Evolutionary conservation across 768 basidiomycete genomes (phyloP).

Genomic region (Cyathus striatus): DNA sequence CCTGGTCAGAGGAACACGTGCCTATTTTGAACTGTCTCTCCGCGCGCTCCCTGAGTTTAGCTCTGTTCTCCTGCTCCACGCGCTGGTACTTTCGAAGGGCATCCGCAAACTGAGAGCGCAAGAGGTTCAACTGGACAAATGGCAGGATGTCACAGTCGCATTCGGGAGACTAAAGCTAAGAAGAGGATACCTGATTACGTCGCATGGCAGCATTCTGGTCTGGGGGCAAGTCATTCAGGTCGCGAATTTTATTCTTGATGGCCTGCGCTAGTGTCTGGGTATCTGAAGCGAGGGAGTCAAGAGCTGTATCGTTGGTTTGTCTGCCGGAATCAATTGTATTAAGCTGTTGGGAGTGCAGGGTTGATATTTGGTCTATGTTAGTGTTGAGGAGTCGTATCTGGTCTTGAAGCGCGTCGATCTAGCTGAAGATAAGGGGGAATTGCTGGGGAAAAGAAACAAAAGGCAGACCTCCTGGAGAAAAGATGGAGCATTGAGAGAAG

Average conservation of each 20-base stretch:
- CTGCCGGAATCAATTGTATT: constrained; percentile 26
- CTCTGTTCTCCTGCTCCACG: constrained; percentile 67
- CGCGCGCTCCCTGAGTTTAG: constrained; percentile 59
- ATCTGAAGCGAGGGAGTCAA: constrained; percentile 55
- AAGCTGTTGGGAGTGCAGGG: constrained; percentile 31
- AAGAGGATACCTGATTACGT: constrained; percentile 27
- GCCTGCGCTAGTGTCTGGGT: constrained; percentile 54
- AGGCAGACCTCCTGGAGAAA: constrained; percentile 31
- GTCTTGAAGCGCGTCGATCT: too few relatives aligned
- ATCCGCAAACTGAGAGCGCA: constrained; percentile 69
- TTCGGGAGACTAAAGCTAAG: not conserved
- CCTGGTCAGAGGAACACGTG: constrained; percentile 14
- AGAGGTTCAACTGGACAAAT: constrained; percentile 42
- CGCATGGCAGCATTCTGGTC: constrained; percentile 31
- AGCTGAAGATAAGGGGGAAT: too few relatives aligned
- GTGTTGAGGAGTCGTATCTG: too few relatives aligned
- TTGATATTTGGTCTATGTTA: constrained; percentile 31
- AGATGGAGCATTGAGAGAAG: constrained; percentile 11
- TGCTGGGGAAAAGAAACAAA: not conserved
- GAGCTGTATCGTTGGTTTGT: constrained; percentile 24
- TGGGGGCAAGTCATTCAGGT: constrained; percentile 32
- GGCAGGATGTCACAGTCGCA: not conserved
- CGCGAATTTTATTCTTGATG: constrained; percentile 56
- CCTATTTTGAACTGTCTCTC: constrained; percentile 79
- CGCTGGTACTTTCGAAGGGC: constrained; percentile 74